These are phyloP conservation scores for Guyanaporus albipodus DNA, from an alignment of 768 basidiomycete genomes.

Conservation along the genomic window DNA sequence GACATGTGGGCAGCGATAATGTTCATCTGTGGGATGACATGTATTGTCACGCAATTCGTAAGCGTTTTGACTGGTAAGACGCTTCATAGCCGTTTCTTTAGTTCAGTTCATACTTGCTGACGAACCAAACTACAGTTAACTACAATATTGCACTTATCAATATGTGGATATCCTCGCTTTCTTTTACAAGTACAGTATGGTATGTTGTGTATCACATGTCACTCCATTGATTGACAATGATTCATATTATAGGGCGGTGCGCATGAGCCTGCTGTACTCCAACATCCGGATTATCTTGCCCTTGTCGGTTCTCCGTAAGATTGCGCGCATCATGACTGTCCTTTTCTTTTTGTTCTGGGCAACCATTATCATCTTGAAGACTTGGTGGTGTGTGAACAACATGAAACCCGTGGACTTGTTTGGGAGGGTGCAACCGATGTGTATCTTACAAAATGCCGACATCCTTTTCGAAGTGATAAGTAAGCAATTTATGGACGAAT, in stretches of 20 bases:
- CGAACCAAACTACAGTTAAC: background rate
- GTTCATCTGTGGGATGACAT: background rate
- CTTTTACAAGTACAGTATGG: background rate
- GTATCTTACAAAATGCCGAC: background rate
- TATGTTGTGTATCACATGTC: background rate
- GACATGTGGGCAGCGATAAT: constrained; percentile 19
- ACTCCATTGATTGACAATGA: background rate
- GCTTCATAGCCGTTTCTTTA: background rate
- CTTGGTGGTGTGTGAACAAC: background rate
- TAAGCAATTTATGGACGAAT: background rate
- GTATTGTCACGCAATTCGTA: background rate
- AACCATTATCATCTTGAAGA: background rate
- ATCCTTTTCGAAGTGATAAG: constrained; percentile 7
- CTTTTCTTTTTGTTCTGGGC: background rate
- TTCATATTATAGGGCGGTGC: background rate
- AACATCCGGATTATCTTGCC: background rate
- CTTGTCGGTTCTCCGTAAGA: background rate
- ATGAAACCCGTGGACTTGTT: background rate
- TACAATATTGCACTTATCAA: background rate
- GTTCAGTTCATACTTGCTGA: background rate
- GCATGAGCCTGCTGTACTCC: background rate
- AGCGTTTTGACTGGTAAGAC: background rate
- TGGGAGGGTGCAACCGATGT: background rate
- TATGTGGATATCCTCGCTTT: background rate
- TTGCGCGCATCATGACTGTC: background rate